phyloP scores from a whole-genome alignment of 2,329 filamentous ascomycete genomes.

The Fusarium odoratissimum region DNA sequence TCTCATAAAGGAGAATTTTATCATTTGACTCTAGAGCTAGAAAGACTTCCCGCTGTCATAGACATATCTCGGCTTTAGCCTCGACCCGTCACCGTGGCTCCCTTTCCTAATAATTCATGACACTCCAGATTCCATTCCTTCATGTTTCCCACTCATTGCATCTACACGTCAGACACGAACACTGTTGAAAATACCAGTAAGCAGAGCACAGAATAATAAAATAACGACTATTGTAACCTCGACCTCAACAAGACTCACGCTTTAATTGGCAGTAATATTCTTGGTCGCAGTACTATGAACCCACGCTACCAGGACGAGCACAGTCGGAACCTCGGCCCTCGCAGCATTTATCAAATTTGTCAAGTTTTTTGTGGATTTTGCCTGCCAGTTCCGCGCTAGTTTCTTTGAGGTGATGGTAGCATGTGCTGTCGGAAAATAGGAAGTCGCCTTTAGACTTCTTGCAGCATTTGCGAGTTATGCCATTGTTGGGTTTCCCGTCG shows the following conservation, averaged over 20 bases:
- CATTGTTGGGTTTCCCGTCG: too few species aligned
- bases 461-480: too few species aligned
- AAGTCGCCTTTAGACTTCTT: too few species aligned
- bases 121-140: neutral
- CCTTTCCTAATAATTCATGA: neutral
- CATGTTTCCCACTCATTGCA: neutral
- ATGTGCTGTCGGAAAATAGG: too few species aligned
- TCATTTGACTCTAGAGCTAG: neutral
- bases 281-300: neutral
- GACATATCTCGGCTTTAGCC: neutral
- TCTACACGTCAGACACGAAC: neutral
- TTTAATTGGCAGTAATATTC: neutral
- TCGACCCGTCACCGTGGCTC: neutral
- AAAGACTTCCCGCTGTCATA: neutral
- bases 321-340: too few species aligned
- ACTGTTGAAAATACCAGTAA: neutral
- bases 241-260: neutral
- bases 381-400: too few species aligned
- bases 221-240: accelerated
- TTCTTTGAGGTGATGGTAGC: too few species aligned
- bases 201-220: neutral
- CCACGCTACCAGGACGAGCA: too few species aligned
- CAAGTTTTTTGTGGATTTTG: too few species aligned
- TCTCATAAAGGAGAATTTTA: too few species aligned
- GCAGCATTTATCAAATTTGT: too few species aligned